phyloP scores from a whole-genome alignment of 208 protist genomes.

The Leishmania aethiopica region DNA sequence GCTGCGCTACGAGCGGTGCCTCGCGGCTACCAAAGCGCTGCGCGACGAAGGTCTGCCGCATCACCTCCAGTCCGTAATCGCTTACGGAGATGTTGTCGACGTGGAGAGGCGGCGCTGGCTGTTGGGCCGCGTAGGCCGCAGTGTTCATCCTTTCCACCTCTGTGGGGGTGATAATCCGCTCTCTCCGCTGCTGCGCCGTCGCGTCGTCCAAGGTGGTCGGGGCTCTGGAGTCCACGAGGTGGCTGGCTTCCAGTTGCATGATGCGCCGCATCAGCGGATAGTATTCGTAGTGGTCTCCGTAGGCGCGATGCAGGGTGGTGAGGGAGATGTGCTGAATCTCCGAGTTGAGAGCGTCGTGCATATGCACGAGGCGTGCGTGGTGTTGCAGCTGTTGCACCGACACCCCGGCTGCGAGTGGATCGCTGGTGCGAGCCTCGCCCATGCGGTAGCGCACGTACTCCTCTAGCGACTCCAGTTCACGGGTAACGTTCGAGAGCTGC shows the following conservation, averaged over 20 bases:
- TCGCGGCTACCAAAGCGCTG: constrained; percentile 33
- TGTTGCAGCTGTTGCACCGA: constrained; percentile 39
- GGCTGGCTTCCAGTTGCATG: constrained; percentile 8
- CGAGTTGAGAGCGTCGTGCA: constrained; percentile 17
- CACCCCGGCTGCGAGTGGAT: constrained; percentile 52
- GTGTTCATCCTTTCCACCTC: constrained; percentile 8
- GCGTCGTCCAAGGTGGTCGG: constrained; percentile 1
- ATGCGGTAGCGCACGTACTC: constrained; percentile 37
- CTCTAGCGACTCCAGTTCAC: constrained; percentile 29
- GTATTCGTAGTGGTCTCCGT: constrained; percentile 81
- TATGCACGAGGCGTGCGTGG: constrained; percentile 25
- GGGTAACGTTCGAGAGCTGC: constrained; percentile 29
- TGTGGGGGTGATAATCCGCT: constrained; percentile 13
- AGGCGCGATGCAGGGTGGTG: constrained; percentile 39
- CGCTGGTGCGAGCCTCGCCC: constrained; percentile 15
- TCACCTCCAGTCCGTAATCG: constrained; percentile 32
- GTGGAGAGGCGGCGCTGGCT: constrained; percentile 23
- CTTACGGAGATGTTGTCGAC: constrained; percentile 58
- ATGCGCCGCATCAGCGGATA: constrained; percentile 41
- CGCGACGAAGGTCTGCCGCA: constrained; percentile 34
- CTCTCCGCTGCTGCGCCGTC: constrained; percentile 5
- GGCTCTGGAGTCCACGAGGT: constrained; percentile 24
- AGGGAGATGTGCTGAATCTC: constrained; percentile 40
- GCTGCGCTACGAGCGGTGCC: constrained; percentile 23
- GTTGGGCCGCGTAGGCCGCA: constrained; percentile 1